Evolutionary conservation across 352 stramenopile species (phyloP).

Genomic region (Globisporangium canariense): DNA sequence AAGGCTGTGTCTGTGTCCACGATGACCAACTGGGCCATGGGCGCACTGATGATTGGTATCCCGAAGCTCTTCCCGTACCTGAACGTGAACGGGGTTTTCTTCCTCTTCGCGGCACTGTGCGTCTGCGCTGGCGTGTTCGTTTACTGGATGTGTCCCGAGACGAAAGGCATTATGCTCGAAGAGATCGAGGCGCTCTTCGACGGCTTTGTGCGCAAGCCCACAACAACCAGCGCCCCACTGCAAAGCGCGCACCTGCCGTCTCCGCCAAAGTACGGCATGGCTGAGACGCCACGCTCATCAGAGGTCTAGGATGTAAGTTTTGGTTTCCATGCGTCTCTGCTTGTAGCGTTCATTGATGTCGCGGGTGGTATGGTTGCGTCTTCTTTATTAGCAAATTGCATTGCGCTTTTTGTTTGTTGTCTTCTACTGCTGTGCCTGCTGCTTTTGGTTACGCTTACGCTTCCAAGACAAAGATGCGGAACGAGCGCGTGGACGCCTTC

Average conservation of each 20-base stretch:
- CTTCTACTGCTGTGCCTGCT: not conserved
- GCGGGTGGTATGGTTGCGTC: not conserved
- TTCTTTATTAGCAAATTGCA: conserved; percentile 5
- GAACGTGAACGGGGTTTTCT: conserved; percentile 49
- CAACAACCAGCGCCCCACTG: not conserved
- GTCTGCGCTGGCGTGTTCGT: conserved; percentile 30
- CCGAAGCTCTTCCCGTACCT: conserved; percentile 51
- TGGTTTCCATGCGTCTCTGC: conserved; percentile 1
- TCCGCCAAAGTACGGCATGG: conserved; percentile 18
- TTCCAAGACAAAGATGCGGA: conserved; percentile 60
- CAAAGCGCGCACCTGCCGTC: conserved; percentile 8
- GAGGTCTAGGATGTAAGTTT: conserved; percentile 1
- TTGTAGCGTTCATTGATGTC: not conserved
- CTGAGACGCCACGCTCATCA: conserved; percentile 14
- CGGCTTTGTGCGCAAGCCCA: conserved; percentile 8
- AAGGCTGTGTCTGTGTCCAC: conserved; percentile 36
- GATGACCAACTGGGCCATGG: conserved; percentile 35
- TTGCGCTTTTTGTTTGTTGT: not conserved
- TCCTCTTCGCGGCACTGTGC: conserved; percentile 42
- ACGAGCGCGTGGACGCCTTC: conserved; percentile 58
- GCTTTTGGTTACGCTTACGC: conserved; percentile 24
- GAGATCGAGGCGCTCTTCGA: conserved; percentile 38
- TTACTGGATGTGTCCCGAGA: conserved; percentile 41
- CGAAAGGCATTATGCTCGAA: conserved; percentile 34
- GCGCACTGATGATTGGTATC: conserved; percentile 33